phyloP scores from a whole-genome alignment of 2,329 filamentous ascomycete species.

The Decorospora gaudefroyi region DNA sequence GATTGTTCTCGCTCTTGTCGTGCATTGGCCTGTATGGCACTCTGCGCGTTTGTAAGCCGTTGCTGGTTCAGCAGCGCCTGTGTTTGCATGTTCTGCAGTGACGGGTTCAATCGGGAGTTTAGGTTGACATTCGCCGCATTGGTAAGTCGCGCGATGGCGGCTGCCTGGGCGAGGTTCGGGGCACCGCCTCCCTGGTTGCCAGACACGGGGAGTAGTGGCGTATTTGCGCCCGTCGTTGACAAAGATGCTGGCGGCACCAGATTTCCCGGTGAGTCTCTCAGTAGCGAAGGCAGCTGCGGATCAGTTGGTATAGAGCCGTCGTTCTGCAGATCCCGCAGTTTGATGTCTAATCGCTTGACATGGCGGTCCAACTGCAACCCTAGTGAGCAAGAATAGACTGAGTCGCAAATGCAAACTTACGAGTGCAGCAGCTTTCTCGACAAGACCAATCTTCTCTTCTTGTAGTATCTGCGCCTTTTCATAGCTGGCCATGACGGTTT shows the following conservation, averaged over 20 bases:
- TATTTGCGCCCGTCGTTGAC: conserved; percentile 51
- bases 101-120: conserved; percentile 36
- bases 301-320: conserved; percentile 64
- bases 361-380: conserved; percentile 60
- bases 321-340: conserved; percentile 62
- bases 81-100: conserved; percentile 45
- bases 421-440: conserved; percentile 66
- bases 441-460: conserved; percentile 73
- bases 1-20: conserved; percentile 59
- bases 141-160: conserved; percentile 52
- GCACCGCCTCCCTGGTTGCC: conserved; percentile 60
- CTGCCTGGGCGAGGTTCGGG: conserved; percentile 57
- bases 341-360: conserved; percentile 65
- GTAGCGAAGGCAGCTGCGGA: conserved; percentile 62
- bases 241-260: conserved; percentile 55
- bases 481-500: conserved; percentile 69
- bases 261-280: conserved; percentile 55
- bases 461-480: conserved; percentile 71
- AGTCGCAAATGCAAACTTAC: conserved; percentile 48
- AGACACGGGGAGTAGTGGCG: conserved; percentile 60
- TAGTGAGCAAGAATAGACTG: conserved; percentile 17
- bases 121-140: conserved; percentile 44
- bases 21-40: conserved; percentile 37
- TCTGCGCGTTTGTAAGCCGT: conserved; percentile 43
- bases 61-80: conserved; percentile 47